Evolutionary conservation across 2,329 filamentous ascomycete species (phyloP).

Genomic region (Fusarium proliferatum): DNA sequence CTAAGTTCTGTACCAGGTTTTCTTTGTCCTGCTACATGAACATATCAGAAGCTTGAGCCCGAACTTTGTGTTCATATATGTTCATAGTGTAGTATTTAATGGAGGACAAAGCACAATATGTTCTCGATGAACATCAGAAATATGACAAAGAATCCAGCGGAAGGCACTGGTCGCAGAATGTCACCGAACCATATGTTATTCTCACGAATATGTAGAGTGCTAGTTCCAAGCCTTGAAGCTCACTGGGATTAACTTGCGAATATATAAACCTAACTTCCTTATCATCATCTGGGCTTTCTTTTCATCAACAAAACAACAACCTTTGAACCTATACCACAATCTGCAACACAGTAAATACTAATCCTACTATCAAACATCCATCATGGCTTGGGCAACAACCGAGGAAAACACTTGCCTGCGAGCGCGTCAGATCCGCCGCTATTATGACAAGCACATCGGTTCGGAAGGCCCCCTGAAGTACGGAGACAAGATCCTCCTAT

Average conservation of each 20-base stretch:
- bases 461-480: not conserved
- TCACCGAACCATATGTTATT: fast-evolving
- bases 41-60: fast-evolving
- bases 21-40: not conserved
- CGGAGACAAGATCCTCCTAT: not conserved
- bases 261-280: not conserved
- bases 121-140: not conserved
- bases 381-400: not conserved
- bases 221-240: fast-evolving
- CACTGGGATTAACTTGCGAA: fast-evolving
- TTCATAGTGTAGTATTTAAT: fast-evolving
- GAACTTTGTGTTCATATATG: fast-evolving
- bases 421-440: not conserved
- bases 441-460: not conserved
- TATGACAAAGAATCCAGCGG: not conserved
- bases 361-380: not conserved
- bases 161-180: fast-evolving
- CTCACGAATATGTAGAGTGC: not conserved
- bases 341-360: not conserved
- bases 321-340: not conserved
- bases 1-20: no score
- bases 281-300: fast-evolving
- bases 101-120: fast-evolving
- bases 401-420: not conserved
- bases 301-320: not conserved